Evolutionary conservation across 164 flowering plant genomes (phyloP).

Genomic region (Liriodendron chinense): DNA sequence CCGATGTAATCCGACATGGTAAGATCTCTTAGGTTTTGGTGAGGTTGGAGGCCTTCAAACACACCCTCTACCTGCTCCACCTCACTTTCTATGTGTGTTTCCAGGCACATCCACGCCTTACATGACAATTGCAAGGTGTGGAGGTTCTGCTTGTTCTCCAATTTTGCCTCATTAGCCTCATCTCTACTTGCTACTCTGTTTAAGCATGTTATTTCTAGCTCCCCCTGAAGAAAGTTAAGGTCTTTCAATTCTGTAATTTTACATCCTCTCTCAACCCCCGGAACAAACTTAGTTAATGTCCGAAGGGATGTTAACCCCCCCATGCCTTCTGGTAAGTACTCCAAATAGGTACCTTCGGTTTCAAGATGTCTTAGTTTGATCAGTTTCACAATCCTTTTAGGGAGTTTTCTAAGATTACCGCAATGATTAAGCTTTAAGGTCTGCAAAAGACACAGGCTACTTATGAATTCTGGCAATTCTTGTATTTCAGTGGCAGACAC

Average conservation of each 20-base stretch:
- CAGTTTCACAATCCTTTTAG: neutral
- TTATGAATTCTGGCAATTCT: neutral
- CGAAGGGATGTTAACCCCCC: conserved; percentile 1
- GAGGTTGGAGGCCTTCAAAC: neutral
- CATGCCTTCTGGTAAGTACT: neutral
- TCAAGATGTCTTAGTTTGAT: conserved; percentile 5
- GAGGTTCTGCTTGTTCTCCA: conserved; percentile 20
- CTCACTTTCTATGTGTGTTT: too few species aligned
- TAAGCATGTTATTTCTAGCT: neutral
- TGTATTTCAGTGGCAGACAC: conserved; percentile 3
- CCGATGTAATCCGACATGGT: neutral
- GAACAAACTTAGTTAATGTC: conserved; percentile 7
- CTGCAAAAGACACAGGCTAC: neutral
- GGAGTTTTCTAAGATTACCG: neutral
- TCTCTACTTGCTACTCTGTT: conserved; percentile 8
- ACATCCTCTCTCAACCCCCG: conserved; percentile 1
- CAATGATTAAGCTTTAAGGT: neutral
- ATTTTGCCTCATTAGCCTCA: conserved; percentile 18
- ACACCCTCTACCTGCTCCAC: too few species aligned
- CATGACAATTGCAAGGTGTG: conserved; percentile 5
- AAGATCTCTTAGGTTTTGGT: neutral
- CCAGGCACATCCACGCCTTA: too few species aligned
- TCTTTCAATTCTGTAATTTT: conserved; percentile 4
- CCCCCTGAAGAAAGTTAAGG: conserved; percentile 5
- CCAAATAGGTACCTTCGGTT: neutral